phyloP scores from a whole-genome alignment of 2,329 filamentous ascomycete genomes.

The Diplodia intermedia region DNA sequence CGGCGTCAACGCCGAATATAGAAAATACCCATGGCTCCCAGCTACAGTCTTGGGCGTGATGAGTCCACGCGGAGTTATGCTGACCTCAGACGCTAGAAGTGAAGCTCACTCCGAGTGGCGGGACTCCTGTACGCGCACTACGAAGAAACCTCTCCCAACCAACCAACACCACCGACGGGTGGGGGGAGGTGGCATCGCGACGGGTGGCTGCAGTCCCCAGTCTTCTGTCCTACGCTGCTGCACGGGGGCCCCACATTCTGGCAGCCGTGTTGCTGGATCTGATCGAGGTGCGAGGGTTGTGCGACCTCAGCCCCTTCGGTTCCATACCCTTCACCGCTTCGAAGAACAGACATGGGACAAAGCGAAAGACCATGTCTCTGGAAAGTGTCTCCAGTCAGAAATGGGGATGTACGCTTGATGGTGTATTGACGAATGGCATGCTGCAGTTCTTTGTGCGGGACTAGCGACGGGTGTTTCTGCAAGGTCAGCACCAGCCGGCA shows the following conservation, averaged over 20 bases:
- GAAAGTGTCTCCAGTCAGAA: background rate
- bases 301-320: constrained; percentile 25
- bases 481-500: background rate
- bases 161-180: constrained; percentile 2
- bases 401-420: constrained; percentile 13
- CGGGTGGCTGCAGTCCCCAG: constrained; percentile 26
- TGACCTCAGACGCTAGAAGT: constrained; percentile 17
- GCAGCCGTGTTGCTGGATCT: constrained; percentile 31
- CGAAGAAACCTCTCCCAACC: constrained; percentile 4
- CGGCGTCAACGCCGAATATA: background rate
- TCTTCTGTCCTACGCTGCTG: constrained; percentile 15
- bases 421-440: constrained; percentile 10
- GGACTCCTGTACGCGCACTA: background rate
- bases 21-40: background rate
- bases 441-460: constrained; percentile 4
- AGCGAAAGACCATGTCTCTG: constrained; percentile 5
- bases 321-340: constrained; percentile 27
- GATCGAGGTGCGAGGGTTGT: constrained; percentile 4
- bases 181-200: constrained; percentile 15
- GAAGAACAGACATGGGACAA: constrained; percentile 20
- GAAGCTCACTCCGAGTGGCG: constrained; percentile 19
- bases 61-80: constrained; percentile 5
- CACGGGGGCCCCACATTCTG: constrained; percentile 18
- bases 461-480: background rate
- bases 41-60: constrained; percentile 1